phyloP scores from a whole-genome alignment of 352 stramenopile species.

The Elongisporangium anandrum region DNA sequence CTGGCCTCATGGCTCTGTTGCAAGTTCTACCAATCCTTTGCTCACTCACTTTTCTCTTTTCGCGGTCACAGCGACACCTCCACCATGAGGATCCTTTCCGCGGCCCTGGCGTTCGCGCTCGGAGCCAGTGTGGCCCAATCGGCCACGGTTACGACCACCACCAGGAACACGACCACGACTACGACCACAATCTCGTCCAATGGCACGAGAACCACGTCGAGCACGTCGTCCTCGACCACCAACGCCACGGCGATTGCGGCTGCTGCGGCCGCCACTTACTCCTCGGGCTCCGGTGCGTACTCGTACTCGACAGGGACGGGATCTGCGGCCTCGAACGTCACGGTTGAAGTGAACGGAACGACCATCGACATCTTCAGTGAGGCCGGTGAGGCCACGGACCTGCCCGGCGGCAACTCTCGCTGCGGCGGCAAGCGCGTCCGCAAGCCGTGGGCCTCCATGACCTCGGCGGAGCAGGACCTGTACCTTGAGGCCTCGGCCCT shows the following conservation, averaged over 20 bases:
- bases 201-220: not conserved
- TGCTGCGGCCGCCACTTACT: not conserved
- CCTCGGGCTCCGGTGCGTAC: not conserved
- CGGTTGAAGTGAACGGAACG: slow-evolving; percentile 9
- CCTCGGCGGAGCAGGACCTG: slow-evolving; percentile 35
- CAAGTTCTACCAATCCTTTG: not conserved
- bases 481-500: slow-evolving; percentile 48
- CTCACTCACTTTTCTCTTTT: slow-evolving; percentile 3
- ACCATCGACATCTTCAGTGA: slow-evolving; percentile 31
- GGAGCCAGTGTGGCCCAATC: slow-evolving; percentile 1
- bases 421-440: slow-evolving; percentile 39
- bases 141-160: slow-evolving; percentile 13
- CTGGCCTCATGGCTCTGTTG: not conserved
- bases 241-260: not conserved
- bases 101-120: slow-evolving; percentile 7
- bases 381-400: slow-evolving; percentile 32
- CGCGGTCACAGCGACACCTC: not conserved
- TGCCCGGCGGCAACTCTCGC: slow-evolving; percentile 44
- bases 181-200: not conserved
- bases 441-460: slow-evolving; percentile 44
- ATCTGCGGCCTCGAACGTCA: slow-evolving; percentile 4
- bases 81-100: slow-evolving; percentile 4
- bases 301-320: not conserved
- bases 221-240: not conserved
- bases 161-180: slow-evolving; percentile 3